Conservation (phyloP, 2,329 filamentous ascomycete species). For the Myriosclerotinia curreyana region DNA sequence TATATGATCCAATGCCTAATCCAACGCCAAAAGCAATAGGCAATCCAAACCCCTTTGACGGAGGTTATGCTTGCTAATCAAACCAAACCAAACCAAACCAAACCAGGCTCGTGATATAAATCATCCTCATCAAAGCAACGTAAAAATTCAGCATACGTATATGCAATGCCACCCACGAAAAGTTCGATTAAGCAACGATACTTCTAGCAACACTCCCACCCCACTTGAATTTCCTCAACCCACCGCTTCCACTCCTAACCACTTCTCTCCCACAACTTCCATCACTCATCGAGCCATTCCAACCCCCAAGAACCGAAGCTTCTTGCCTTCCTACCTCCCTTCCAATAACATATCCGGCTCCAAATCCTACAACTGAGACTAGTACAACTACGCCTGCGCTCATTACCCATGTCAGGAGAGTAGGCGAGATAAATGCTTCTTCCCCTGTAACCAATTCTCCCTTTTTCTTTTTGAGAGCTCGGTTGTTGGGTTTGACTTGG, state of each 20-base stretch:
- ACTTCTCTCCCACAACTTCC: conserved; percentile 35
- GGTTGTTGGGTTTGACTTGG: conserved; percentile 29
- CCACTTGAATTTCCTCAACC: conserved; percentile 37
- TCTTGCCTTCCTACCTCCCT: conserved; percentile 64
- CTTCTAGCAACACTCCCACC: conserved; percentile 33
- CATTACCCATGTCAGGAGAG: conserved; percentile 60
- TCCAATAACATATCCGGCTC: conserved; percentile 66
- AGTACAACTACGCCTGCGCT: conserved; percentile 66
- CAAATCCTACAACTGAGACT: conserved; percentile 66
- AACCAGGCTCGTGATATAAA: no score
- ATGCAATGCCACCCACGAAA: no score
- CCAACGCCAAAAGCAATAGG: no score
- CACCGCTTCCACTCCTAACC: conserved; percentile 28
- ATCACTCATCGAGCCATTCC: conserved; percentile 30
- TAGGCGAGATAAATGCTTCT: conserved; percentile 52
- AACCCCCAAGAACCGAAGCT: conserved; percentile 30
- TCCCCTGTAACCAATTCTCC: conserved; percentile 40
- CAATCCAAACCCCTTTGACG: no score
- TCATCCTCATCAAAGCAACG: no score
- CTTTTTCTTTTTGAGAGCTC: conserved; percentile 52
- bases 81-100: no score
- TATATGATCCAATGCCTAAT: no score
- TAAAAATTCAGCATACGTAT: no score
- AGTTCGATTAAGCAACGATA: conserved; percentile 30
- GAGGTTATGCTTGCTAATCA: no score